Evolutionary conservation across 352 stramenopile genomes (phyloP).

Genomic region (Pythium aphanidermatum): DNA sequence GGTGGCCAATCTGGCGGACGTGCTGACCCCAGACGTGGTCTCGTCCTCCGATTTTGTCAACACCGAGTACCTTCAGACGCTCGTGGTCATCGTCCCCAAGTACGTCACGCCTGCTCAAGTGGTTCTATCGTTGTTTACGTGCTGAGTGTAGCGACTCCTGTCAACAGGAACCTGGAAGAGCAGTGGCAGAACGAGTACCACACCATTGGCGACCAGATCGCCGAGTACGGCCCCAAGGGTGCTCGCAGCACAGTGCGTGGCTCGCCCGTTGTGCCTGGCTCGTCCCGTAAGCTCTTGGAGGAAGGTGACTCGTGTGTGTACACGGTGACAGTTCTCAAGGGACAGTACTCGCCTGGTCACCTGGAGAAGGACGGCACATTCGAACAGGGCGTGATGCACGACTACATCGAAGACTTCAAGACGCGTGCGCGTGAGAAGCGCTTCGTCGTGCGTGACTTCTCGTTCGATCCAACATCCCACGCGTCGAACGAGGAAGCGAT

Average conservation of each 20-base stretch:
- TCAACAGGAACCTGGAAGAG: slow-evolving; percentile 74
- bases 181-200: slow-evolving; percentile 85
- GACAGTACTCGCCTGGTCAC: slow-evolving; percentile 86
- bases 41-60: slow-evolving; percentile 91
- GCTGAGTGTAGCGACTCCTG: too few relatives aligned
- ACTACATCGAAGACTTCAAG: slow-evolving; percentile 95
- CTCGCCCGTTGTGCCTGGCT: slow-evolving; percentile 93
- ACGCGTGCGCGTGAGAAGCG: slow-evolving; percentile 92
- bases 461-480: slow-evolving; percentile 87
- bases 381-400: slow-evolving; percentile 86
- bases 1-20: slow-evolving; percentile 92
- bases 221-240: slow-evolving; percentile 87
- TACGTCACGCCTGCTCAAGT: slow-evolving; percentile 2
- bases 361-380: slow-evolving; percentile 90
- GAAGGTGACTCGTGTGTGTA: slow-evolving; percentile 93
- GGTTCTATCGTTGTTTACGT: neutral
- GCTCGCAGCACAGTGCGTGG: slow-evolving; percentile 89
- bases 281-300: slow-evolving; percentile 85
- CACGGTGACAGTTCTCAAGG: slow-evolving; percentile 94
- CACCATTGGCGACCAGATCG: slow-evolving; percentile 86
- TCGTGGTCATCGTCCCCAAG: slow-evolving; percentile 94
- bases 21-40: slow-evolving; percentile 89
- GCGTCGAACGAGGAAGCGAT: slow-evolving; percentile 87
- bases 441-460: slow-evolving; percentile 90
- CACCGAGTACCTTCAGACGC: slow-evolving; percentile 96